Conservation (phyloP, 176 grass and related monocot genomes). For the Rhynchospora tenuis region DNA sequence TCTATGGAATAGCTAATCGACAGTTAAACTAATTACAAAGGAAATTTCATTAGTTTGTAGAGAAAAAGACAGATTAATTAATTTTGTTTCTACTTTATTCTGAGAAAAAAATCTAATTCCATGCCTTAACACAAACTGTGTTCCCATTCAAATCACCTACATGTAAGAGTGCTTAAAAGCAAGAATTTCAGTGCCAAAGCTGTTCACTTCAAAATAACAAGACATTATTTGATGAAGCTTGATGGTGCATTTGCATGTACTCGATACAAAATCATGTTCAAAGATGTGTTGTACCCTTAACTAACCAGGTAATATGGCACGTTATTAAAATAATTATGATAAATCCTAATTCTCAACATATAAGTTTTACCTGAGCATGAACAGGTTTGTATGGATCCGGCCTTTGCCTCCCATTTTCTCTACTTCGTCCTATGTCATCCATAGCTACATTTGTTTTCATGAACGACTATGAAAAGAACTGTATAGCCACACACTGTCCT, state of each 20-base stretch:
- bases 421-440: constrained; percentile 62
- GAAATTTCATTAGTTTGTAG: neutral
- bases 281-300: neutral
- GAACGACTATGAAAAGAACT: neutral
- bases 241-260: neutral
- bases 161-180: neutral
- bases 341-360: neutral
- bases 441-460: constrained; percentile 49
- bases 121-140: neutral
- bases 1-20: neutral
- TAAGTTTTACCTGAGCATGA: constrained; percentile 63
- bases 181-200: neutral
- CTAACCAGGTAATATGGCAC: neutral
- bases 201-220: neutral
- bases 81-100: neutral
- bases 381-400: constrained; percentile 62
- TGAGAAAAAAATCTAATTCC: neutral
- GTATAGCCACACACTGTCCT: neutral
- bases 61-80: neutral
- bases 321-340: neutral
- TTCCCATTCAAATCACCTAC: neutral
- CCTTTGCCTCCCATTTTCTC: constrained; percentile 79
- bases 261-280: neutral
- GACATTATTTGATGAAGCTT: neutral
- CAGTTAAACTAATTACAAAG: neutral